Conservation (phyloP, 2,329 filamentous ascomycete species). For the Curvularia hawaiiensis region DNA sequence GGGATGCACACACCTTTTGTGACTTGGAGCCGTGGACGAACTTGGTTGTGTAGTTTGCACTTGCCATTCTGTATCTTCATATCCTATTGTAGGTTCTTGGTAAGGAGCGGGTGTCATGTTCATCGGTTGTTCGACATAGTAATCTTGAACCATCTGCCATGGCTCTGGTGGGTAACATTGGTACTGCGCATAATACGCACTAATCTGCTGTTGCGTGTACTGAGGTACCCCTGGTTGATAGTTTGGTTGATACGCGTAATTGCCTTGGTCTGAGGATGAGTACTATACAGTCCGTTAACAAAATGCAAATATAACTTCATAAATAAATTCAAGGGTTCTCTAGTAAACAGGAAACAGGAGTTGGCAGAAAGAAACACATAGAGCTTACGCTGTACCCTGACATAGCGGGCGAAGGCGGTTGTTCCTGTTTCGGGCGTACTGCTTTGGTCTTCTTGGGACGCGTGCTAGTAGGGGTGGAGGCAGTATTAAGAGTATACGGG, state of each 20-base stretch:
- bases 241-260: slow-evolving; percentile 23
- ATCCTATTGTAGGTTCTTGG: slow-evolving; percentile 15
- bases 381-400: slow-evolving; percentile 31
- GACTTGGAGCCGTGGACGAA: slow-evolving; percentile 11
- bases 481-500: slow-evolving; percentile 13
- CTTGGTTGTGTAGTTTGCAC: slow-evolving; percentile 10
- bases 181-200: slow-evolving; percentile 38
- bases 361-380: not conserved
- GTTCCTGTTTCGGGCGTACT: slow-evolving; percentile 25
- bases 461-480: slow-evolving; percentile 9
- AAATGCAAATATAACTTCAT: not conserved
- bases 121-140: slow-evolving; percentile 23
- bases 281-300: slow-evolving; percentile 21
- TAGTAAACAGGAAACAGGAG: not conserved
- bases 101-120: slow-evolving; percentile 13
- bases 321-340: not conserved
- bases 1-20: slow-evolving; percentile 14
- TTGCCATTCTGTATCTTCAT: slow-evolving; percentile 21
- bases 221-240: slow-evolving; percentile 30
- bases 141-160: slow-evolving; percentile 34
- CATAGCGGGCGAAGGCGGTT: slow-evolving; percentile 29
- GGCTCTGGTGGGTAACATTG: slow-evolving; percentile 38
- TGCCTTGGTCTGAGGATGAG: slow-evolving; percentile 25
- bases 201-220: slow-evolving; percentile 41
- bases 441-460: slow-evolving; percentile 14